phyloP scores from a whole-genome alignment of 345 rosid species.

The Murraya koenigii region DNA sequence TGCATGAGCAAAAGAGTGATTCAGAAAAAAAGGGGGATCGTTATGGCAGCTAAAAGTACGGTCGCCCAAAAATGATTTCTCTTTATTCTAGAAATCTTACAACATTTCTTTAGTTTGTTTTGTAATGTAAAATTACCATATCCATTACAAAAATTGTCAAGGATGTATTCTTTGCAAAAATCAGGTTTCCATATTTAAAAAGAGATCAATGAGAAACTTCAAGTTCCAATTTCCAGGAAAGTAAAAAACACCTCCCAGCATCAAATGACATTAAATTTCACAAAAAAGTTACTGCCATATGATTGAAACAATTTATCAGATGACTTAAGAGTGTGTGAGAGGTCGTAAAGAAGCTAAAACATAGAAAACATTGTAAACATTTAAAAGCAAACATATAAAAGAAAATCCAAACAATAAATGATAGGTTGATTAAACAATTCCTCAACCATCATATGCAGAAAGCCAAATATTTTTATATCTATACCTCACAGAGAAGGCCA shows the following conservation, averaged over 20 bases:
- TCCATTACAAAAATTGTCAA: not conserved
- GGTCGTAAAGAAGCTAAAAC: not conserved
- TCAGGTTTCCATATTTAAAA: not conserved
- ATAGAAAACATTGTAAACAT: not conserved
- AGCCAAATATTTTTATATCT: not conserved
- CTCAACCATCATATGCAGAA: not conserved
- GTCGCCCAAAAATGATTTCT: not conserved
- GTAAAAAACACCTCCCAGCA: not conserved
- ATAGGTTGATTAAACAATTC: not conserved
- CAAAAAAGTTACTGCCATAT: not conserved
- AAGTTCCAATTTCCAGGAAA: not conserved
- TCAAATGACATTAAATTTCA: not conserved
- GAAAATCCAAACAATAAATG: not conserved
- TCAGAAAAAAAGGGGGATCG: not conserved
- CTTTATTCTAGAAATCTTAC: too few relatives aligned
- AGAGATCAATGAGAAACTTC: not conserved
- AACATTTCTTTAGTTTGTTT: too few relatives aligned
- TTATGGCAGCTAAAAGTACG: not conserved
- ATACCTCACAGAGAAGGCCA: constrained; percentile 82
- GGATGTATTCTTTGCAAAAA: not conserved
- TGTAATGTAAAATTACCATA: too few relatives aligned
- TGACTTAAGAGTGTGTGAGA: not conserved
- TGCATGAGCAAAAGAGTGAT: not conserved
- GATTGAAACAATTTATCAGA: not conserved
- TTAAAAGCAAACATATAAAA: not conserved